These are phyloP conservation scores for Xylaria palmicola DNA, from an alignment of 495 filamentous ascomycete species.

Conservation along the genomic window DNA sequence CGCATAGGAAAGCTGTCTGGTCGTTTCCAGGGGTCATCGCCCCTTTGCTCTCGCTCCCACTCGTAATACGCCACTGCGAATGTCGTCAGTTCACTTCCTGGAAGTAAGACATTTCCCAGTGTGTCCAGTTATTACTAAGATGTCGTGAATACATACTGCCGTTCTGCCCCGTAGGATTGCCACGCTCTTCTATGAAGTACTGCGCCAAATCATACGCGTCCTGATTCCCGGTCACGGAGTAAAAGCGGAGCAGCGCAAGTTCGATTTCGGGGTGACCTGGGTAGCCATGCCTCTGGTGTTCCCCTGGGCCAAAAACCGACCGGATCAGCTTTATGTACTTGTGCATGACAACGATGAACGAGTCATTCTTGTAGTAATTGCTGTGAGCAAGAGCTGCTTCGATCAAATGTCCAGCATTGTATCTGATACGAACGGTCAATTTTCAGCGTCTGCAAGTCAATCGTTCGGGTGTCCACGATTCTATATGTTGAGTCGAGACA, in stretches of 20 bases:
- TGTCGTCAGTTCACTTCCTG: neutral
- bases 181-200: slow-evolving; percentile 59
- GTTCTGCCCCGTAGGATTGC: slow-evolving; percentile 49
- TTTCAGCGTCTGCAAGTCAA: no score
- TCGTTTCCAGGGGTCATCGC: slow-evolving; percentile 47
- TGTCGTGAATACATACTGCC: slow-evolving; percentile 21
- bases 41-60: slow-evolving; percentile 48
- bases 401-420: slow-evolving; percentile 60
- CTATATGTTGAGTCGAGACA: neutral
- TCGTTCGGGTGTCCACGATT: no score
- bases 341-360: slow-evolving; percentile 50
- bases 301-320: slow-evolving; percentile 47
- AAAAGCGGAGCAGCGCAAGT: slow-evolving; percentile 55
- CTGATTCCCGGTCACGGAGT: slow-evolving; percentile 44
- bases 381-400: slow-evolving; percentile 58
- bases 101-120: neutral
- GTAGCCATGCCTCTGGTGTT: slow-evolving; percentile 55
- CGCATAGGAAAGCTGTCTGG: slow-evolving; percentile 43
- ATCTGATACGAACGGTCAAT: slow-evolving; percentile 32
- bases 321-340: slow-evolving; percentile 56
- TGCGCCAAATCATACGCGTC: slow-evolving; percentile 50
- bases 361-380: slow-evolving; percentile 48
- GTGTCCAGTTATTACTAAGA: neutral
- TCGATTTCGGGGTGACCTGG: slow-evolving; percentile 63
- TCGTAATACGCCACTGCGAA: slow-evolving; percentile 48